Conservation (phyloP, 2,329 filamentous ascomycete genomes). For the Fusarium palustre region DNA sequence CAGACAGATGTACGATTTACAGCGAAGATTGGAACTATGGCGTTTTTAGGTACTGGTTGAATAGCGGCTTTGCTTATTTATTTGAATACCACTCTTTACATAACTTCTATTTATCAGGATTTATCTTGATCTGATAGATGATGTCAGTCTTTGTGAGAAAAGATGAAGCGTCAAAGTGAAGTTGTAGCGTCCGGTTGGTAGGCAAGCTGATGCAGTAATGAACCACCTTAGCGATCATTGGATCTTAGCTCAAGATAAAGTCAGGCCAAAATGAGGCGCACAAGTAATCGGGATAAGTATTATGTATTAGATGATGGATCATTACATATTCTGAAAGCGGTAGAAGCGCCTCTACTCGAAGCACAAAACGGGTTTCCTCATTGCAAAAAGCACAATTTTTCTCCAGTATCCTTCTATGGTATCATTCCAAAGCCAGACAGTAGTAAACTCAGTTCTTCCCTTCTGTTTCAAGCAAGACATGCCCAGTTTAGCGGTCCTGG, state of each 20-base stretch:
- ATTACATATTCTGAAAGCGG: background rate
- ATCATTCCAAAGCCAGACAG: conserved; percentile 21
- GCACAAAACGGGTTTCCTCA: background rate
- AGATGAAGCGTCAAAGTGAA: no score
- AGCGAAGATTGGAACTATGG: conserved; percentile 2
- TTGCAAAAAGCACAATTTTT: background rate
- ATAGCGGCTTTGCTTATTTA: background rate
- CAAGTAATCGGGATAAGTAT: background rate
- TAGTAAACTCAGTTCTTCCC: background rate
- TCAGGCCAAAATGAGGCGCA: no score
- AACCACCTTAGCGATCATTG: background rate
- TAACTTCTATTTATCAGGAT: no score
- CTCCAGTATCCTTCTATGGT: conserved; percentile 25
- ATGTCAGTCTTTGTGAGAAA: no score
- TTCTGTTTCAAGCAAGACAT: background rate
- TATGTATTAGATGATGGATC: conserved; percentile 10
- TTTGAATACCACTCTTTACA: conserved; percentile 9
- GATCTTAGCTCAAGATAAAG: background rate
- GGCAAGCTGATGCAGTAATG: background rate
- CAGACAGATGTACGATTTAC: conserved; percentile 16
- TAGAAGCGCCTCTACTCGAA: background rate
- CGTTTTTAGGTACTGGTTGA: conserved; percentile 8
- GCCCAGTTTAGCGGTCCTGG: conserved; percentile 48
- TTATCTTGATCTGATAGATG: no score
- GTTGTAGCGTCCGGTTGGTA: no score